A percentile compares a stretch with the other conserved stretches of the same genome.
Evolutionary conservation across 352 stramenopile species (phyloP).

Genomic region (Pythium biforme): DNA sequence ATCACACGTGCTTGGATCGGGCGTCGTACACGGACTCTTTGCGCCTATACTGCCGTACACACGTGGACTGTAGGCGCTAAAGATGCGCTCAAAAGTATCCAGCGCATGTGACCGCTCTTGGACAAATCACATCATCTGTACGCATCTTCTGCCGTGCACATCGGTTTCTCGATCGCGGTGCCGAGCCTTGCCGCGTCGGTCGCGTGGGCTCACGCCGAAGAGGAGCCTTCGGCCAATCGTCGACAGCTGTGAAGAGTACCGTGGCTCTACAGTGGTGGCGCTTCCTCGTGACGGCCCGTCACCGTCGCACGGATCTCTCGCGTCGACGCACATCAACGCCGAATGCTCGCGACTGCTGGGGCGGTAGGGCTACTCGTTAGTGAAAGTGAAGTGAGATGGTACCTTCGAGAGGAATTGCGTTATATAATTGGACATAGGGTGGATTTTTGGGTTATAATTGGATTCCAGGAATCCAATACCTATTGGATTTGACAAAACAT

Average conservation of each 20-base stretch:
- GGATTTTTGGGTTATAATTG: slow-evolving; percentile 5
- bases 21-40: no score
- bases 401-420: neutral
- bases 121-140: slow-evolving; percentile 6
- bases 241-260: no score
- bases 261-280: no score
- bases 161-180: neutral
- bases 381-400: no score
- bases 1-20: neutral
- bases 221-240: neutral
- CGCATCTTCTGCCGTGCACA: neutral
- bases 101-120: neutral
- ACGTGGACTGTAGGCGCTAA: neutral
- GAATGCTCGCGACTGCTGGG: no score
- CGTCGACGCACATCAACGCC: no score
- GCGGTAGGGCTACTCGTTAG: no score
- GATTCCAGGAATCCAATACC: neutral
- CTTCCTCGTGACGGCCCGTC: no score
- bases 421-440: neutral
- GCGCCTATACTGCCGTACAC: no score
- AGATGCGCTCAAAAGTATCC: neutral
- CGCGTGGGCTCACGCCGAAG: neutral
- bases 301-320: no score
- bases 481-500: no score
- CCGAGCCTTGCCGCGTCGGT: neutral